Base-by-base conservation (phyloP, 768 basidiomycete species). In the Leccinum pellstonianum region DNA sequence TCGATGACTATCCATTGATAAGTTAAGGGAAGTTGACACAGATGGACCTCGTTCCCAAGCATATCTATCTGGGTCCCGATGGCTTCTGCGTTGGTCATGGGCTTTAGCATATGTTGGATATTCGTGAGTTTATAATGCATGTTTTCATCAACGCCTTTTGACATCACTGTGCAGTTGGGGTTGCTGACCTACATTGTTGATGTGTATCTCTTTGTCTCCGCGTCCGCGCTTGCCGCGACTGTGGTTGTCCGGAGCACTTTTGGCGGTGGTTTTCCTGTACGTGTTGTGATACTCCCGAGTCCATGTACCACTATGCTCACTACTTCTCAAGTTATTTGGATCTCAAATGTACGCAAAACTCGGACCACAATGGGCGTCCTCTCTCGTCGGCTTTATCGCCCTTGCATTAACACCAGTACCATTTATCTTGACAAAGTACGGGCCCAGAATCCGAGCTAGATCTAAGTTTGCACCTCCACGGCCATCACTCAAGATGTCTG, bases 151-250 rank as follows among this genome's bases (percentile, higher is more conserved):
- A 15, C n/a, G 15, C 23, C 41, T 15, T 52, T 41, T 62, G 14
- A 68, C 19, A 14, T 25, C 11, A 23, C 46, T 12, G 17, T 54
- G 11, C 56, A 86, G 86, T 65, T 86, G 55, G 75, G 79, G 10
- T 68, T 84, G 50, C 70, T 84, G 62, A 86, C 83, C 62, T 88
- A 88, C 64, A 80, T 86, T 37, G 80, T 87, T 46, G 86, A 87
- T 69, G 77, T 81, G 4, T 87, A 86, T 64, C 70, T 83, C 21
- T 68, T 76, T 58, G 75, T 79, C 5, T 80, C 85, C 8, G 84
- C 86, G 1, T 83, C 83, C 10, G 85, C 85, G 1, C 71, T 87
- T 10, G 81, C 86, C 2, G 77, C 79, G 3, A 82, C 68, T 54
- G 84, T 82, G 0, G 80, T 86, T 15, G 67, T 80, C 3, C 80